Conservation (phyloP, 768 basidiomycete species). For the Epithele typhae region DNA sequence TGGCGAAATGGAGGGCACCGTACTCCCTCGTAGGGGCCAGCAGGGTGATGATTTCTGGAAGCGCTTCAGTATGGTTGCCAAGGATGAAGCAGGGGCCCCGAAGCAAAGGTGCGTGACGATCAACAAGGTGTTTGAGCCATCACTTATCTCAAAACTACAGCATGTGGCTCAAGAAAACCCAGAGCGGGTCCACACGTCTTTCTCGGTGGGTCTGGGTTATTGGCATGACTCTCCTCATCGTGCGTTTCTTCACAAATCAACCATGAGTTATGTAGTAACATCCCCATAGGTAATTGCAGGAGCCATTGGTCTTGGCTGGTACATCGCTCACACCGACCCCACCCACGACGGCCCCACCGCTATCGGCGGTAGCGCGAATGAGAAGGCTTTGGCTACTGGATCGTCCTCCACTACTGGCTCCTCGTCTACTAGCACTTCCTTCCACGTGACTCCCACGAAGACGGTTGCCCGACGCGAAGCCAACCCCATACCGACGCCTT, state of each 20-base stretch:
- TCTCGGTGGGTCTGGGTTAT: conserved; percentile 69
- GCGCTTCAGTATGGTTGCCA: conserved; percentile 80
- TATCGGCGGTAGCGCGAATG: conserved; percentile 55
- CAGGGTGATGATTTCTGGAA: conserved; percentile 85
- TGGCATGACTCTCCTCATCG: conserved; percentile 54
- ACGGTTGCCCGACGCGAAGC: conserved; percentile 44
- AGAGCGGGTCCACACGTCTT: conserved; percentile 44
- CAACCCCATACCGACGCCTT: conserved; percentile 19
- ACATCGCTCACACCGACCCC: conserved; percentile 46
- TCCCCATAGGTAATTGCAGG: conserved; percentile 46
- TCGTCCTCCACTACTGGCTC: conserved; percentile 17
- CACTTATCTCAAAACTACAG: conserved; percentile 27
- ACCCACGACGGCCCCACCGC: conserved; percentile 50
- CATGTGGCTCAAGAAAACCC: conserved; percentile 66
- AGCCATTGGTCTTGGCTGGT: conserved; percentile 58
- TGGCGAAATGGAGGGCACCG: conserved; percentile 60
- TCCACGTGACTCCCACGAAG: conserved; percentile 57
- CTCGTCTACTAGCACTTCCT: conserved; percentile 16
- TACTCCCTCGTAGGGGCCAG: conserved; percentile 65
- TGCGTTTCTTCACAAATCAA: background rate
- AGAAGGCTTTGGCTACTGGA: conserved; percentile 9
- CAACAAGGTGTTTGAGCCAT: background rate
- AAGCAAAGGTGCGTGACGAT: conserved; percentile 38
- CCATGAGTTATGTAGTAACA: too few relatives aligned
- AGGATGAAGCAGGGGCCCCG: conserved; percentile 49